Percentiles rank a stretch among this genome's conserved stretches.
Evolutionary conservation across 2,329 filamentous ascomycete genomes (phyloP).

Genomic region (Chrysoporthe deuterocubensis): DNA sequence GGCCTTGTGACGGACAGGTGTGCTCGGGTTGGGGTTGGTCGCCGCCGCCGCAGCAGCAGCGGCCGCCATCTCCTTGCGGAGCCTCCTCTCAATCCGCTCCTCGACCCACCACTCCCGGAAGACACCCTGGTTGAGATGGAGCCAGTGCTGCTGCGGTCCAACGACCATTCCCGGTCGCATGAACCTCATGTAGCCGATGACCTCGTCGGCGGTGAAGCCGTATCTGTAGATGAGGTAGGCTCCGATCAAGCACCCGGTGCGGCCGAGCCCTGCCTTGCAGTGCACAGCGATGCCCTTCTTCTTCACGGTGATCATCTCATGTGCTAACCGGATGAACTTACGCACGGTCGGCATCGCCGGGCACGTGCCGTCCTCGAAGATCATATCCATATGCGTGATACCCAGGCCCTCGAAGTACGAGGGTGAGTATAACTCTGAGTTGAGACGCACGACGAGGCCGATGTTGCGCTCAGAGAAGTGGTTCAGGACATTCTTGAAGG

Average conservation of each 20-base stretch:
- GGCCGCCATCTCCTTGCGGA: conserved; percentile 61
- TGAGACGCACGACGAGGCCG: conserved; percentile 90
- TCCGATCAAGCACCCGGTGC: conserved; percentile 94
- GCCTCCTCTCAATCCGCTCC: conserved; percentile 75
- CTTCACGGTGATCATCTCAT: conserved; percentile 89
- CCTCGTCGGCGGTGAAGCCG: conserved; percentile 95
- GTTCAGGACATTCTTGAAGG: conserved; percentile 93
- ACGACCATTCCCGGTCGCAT: conserved; percentile 99
- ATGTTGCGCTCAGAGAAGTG: conserved; percentile 90
- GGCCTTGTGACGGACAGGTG: conserved; percentile 64
- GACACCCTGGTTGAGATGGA: conserved; percentile 92
- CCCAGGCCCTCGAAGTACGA: conserved; percentile 97
- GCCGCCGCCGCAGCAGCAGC: conserved; percentile 44
- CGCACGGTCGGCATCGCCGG: conserved; percentile 86
- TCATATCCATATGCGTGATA: conserved; percentile 98
- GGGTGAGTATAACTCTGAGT: conserved; percentile 93
- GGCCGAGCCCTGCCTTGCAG: conserved; percentile 95
- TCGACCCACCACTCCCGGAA: conserved; percentile 99
- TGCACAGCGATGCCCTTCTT: conserved; percentile 96
- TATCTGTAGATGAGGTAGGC: conserved; percentile 97
- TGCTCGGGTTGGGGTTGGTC: conserved; percentile 52
- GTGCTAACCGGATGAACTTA: conserved; percentile 92
- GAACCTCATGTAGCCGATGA: conserved; percentile 98
- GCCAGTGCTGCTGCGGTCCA: conserved; percentile 97
- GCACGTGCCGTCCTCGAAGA: conserved; percentile 98